Conservation (phyloP, 192 early-diverging fungal species). For the Coemansia sp. region DNA sequence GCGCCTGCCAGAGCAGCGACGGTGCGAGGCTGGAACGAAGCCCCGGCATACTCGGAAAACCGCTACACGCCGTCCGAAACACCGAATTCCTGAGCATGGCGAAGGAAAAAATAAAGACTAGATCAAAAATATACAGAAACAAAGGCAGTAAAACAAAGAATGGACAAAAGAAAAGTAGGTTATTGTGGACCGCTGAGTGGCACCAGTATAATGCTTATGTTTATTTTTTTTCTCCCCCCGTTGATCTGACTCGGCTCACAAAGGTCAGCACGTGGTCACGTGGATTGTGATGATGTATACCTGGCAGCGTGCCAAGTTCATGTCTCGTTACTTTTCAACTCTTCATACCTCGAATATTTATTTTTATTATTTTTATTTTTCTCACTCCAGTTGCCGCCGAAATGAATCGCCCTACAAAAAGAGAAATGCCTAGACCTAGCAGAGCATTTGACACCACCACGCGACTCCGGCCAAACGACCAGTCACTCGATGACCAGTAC, state of each 20-base stretch:
- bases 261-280: background rate
- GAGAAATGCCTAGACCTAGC: background rate
- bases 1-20: background rate
- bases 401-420: background rate
- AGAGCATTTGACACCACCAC: constrained; percentile 28
- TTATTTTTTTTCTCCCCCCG: background rate
- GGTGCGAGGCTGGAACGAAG: background rate
- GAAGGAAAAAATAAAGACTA: background rate
- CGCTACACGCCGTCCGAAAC: constrained; percentile 1
- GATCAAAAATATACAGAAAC: background rate
- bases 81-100: constrained; percentile 25
- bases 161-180: constrained; percentile 3
- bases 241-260: background rate
- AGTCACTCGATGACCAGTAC: constrained; percentile 59
- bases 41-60: background rate
- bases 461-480: constrained; percentile 31
- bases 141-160: constrained; percentile 1
- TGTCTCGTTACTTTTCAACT: background rate
- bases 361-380: background rate
- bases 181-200: background rate
- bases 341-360: background rate
- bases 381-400: background rate
- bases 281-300: background rate
- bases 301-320: too few relatives aligned
- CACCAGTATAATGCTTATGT: background rate